Percentiles rank a stretch among this genome's conserved stretches.
Evolutionary conservation across 257 asterid species (phyloP).

Genomic region (Solanum dulcamara): DNA sequence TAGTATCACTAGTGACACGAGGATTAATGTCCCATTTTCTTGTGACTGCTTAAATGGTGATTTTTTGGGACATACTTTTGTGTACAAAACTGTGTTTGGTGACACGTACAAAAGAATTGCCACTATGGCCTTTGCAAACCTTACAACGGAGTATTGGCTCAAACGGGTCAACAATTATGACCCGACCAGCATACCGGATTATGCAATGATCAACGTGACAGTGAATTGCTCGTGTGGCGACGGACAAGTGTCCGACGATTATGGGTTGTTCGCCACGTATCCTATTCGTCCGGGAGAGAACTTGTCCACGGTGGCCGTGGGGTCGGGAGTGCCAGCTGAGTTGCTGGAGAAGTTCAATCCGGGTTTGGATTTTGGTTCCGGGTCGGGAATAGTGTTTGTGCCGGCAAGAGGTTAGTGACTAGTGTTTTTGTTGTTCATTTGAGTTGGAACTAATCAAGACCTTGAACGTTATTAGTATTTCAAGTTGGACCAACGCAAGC

Average conservation of each 20-base stretch:
- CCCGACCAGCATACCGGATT: conserved; percentile 38
- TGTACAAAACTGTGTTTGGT: conserved; percentile 34
- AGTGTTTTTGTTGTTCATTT: not conserved
- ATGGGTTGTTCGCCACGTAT: conserved; percentile 54
- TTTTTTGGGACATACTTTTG: conserved; percentile 59
- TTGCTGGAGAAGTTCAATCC: conserved; percentile 39
- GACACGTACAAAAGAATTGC: conserved; percentile 57
- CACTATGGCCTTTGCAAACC: conserved; percentile 36
- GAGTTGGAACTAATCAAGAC: not conserved
- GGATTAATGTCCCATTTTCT: conserved; percentile 55
- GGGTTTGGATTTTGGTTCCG: conserved; percentile 32
- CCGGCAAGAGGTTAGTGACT: conserved; percentile 64
- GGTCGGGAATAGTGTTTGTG: conserved; percentile 46
- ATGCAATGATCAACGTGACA: conserved; percentile 47
- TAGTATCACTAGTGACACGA: conserved; percentile 20
- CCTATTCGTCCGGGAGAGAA: conserved; percentile 41
- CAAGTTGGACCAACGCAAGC: not conserved
- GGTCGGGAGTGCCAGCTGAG: conserved; percentile 26
- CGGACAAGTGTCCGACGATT: conserved; percentile 37
- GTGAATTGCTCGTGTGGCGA: conserved; percentile 82
- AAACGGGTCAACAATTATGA: conserved; percentile 48
- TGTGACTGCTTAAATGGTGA: conserved; percentile 77
- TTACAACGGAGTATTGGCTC: conserved; percentile 54
- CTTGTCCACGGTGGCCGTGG: conserved; percentile 29
- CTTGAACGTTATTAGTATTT: not conserved